A percentile compares a stretch with the other conserved stretches of the same genome.
Evolutionary conservation across 2,329 filamentous ascomycete genomes (phyloP).

Genomic region (Pestalotiopsis sp.): DNA sequence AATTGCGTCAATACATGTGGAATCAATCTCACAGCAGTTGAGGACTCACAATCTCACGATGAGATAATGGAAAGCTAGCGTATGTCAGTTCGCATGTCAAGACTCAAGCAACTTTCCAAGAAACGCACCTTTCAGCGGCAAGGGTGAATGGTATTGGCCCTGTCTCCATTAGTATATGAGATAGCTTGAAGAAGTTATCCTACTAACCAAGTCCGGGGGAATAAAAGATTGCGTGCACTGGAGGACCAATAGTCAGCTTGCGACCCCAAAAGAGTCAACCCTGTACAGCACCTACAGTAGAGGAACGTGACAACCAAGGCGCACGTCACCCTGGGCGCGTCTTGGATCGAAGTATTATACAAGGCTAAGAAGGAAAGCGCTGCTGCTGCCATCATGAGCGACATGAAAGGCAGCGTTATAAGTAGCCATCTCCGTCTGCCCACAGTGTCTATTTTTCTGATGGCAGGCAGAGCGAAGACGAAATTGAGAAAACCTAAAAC

Average conservation of each 20-base stretch:
- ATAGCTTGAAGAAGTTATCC: no score
- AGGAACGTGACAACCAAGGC: constrained; percentile 35
- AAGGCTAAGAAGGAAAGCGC: constrained; percentile 31
- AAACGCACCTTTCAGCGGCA: constrained; percentile 42
- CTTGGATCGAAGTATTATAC: background rate
- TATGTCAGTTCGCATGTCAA: constrained; percentile 10
- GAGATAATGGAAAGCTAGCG: constrained; percentile 46
- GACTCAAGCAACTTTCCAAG: background rate
- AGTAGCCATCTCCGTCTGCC: constrained; percentile 45
- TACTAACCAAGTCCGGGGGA: constrained; percentile 36
- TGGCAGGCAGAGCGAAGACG: constrained; percentile 41
- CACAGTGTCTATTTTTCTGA: constrained; percentile 40
- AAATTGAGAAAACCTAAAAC: constrained; percentile 41
- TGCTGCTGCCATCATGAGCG: constrained; percentile 40
- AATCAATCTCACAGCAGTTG: background rate
- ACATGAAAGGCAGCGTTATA: constrained; percentile 45
- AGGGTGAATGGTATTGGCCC: constrained; percentile 53
- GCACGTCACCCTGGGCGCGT: background rate
- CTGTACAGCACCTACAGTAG: constrained; percentile 25
- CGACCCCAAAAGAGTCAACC: background rate
- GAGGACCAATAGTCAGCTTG: background rate
- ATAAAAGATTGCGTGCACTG: constrained; percentile 43
- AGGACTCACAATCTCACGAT: constrained; percentile 42
- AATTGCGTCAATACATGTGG: constrained; percentile 10
- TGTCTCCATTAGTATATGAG: constrained; percentile 11